Evolutionary conservation across 306 rosid genomes (phyloP).

Genomic region (Echinosophora koreensis): DNA sequence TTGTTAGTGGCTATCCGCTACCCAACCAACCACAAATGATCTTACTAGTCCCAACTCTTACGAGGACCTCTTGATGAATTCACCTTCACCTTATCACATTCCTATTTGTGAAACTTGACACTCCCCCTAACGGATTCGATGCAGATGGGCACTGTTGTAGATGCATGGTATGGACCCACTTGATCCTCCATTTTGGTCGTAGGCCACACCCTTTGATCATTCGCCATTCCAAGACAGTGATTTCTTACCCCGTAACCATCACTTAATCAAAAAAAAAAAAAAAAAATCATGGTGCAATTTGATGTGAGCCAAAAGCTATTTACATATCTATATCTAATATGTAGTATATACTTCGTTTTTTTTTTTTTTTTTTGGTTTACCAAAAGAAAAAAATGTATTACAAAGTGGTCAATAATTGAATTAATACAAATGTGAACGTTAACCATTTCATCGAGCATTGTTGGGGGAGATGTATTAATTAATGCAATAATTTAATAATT

Average conservation of each 20-base stretch:
- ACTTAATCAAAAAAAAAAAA: neutral
- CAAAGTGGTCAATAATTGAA: constrained; percentile 6
- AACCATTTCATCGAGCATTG: constrained; percentile 41
- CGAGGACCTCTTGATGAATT: neutral
- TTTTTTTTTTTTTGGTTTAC: too few species aligned
- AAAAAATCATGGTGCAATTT: constrained; percentile 11
- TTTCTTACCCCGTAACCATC: constrained; percentile 25
- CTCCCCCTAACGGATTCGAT: constrained; percentile 14
- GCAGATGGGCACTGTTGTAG: neutral
- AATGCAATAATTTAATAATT: constrained; percentile 20
- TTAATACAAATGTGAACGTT: neutral
- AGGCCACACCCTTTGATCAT: constrained; percentile 32
- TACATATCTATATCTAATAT: constrained; percentile 22
- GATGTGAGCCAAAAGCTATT: constrained; percentile 6
- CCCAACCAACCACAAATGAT: neutral
- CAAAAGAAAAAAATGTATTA: neutral
- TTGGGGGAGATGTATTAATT: neutral
- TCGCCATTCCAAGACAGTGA: constrained; percentile 21
- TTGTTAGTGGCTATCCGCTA: neutral
- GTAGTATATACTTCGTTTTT: constrained; percentile 9
- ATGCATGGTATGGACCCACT: constrained; percentile 42
- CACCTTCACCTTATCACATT: neutral
- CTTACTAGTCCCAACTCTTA: neutral
- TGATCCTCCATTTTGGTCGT: constrained; percentile 25
- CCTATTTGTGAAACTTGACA: constrained; percentile 27